Evolutionary conservation across 495 filamentous ascomycete genomes (phyloP).

Genomic region (Thermothielavioides terrestris): DNA sequence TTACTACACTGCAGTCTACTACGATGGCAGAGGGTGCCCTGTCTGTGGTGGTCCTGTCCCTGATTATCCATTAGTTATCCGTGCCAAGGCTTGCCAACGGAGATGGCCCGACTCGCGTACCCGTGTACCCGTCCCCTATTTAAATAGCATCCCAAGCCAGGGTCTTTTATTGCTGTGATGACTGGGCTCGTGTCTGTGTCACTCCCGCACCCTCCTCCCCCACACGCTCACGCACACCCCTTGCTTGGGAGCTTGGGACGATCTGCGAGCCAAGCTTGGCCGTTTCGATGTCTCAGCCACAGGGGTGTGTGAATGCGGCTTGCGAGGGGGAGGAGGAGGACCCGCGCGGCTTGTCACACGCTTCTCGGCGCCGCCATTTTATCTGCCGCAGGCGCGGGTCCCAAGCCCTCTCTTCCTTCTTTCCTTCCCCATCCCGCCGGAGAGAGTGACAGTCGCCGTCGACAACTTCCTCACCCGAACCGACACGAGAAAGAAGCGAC

Average conservation of each 20-base stretch:
- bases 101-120: neutral
- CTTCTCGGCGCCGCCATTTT: neutral
- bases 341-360: conserved; percentile 4
- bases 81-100: no score
- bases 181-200: neutral
- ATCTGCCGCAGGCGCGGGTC: conserved; percentile 5
- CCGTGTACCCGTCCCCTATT: no score
- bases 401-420: neutral
- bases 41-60: no score
- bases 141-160: neutral
- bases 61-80: no score
- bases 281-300: neutral
- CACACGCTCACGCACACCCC: no score
- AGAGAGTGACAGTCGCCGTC: neutral
- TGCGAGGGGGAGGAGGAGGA: no score
- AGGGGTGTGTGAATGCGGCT: no score
- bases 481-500: neutral
- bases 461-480: neutral
- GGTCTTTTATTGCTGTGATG: conserved; percentile 1
- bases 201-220: no score
- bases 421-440: neutral
- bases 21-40: no score
- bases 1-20: no score
- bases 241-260: neutral
- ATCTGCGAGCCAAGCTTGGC: neutral